Evolutionary conservation across 768 basidiomycete genomes (phyloP), one percentile per base, ranked within the genome.

Genomic region (Psilocybe azurescens): DNA sequence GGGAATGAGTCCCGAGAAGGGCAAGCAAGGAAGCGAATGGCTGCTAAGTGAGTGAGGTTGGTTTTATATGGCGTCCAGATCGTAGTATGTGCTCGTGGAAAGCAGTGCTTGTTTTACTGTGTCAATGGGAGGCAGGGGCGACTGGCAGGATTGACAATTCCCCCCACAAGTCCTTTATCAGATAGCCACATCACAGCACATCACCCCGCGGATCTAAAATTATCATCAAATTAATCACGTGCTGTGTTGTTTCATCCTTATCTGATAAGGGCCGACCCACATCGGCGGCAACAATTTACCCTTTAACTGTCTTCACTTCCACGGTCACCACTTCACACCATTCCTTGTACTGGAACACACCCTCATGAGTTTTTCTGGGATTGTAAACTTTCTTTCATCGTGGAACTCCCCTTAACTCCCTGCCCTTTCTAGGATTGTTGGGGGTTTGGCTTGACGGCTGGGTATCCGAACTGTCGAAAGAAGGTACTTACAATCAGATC

Each of bases 111-210:
- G 59, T 59, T 30, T 8, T 53, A 56, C 48, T 9, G 51, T n/a
- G 54, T 38, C 48, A 24, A 28, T 56, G 36, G 29, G 52, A 56
- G 55, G 46, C 46, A 46, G 49, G 30, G 38, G 56, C 33, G 48
- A 52, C 44, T 47, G 52, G 13, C 18, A 44, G n/a, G 44, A n/a
- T 36, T 20, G 41, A 10, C 13, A 32, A 13, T 2, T 11, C 39
- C 9, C 38, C 38, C 38, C 58, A 53, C 29, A 46, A 4, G 44
- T 30, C 46, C 47, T 61, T 64, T 64, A 61, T 64, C 59, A 61
- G 63, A 64, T 64, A 64, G 41, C 51, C 46, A 57, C n/a, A 24
- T 39, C 59, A 47, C 24, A 24, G 24, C 24, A 24, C 24, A 24
- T 24, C 24, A 24, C 24, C 20, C 56, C 48, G 52, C 59, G 52